Evolutionary conservation across 176 grass and related monocot species (phyloP), one percentile per base, ranked within the genome.

Genomic region (Thalia dealbata): DNA sequence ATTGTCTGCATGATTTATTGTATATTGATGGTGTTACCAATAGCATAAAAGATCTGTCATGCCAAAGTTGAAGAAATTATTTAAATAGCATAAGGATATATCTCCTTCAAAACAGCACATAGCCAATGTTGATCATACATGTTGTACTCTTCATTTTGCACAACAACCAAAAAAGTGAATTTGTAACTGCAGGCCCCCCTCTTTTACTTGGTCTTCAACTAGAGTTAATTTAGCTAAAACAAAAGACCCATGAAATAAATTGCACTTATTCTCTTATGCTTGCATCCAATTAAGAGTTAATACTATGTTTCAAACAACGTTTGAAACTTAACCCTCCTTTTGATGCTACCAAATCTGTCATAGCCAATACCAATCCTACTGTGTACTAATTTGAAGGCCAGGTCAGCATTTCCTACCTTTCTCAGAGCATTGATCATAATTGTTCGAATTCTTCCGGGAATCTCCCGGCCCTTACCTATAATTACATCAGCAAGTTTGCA

Each of bases 111-210:
- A 78, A 86, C 78, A 72, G 68, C 81, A 71, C 72, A 72, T 35
- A 96, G 59, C 83, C 91, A 96, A 65, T 86, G 86, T 71, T 96
- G 91, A 69, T 96, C 91, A 50, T 96, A 96, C 91, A 96, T 96
- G 79, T 96, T 96, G 66, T 88, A 85, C 81, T 96, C 91, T 84
- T 96, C 91, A 71, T 56, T 80, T 91, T 91, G 91, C 78, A 88
- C 86, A 58, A 96, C 71, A 68, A 96, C 82, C 86, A 91, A 84
- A 73, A 96, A n/a, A n/a, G n/a, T n/a, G n/a, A n/a, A n/a, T n/a
- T n/a, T n/a, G n/a, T n/a, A n/a, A n/a, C n/a, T n/a, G n/a, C n/a
- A n/a, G n/a, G n/a, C n/a, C n/a, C n/a, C n/a, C n/a, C n/a, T n/a
- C n/a, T n/a, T n/a, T n/a, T n/a, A n/a, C n/a, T n/a, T n/a, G n/a